These are phyloP conservation scores for Artemisia princeps DNA, from an alignment of 140 eudicot species.

Conservation along the genomic window DNA sequence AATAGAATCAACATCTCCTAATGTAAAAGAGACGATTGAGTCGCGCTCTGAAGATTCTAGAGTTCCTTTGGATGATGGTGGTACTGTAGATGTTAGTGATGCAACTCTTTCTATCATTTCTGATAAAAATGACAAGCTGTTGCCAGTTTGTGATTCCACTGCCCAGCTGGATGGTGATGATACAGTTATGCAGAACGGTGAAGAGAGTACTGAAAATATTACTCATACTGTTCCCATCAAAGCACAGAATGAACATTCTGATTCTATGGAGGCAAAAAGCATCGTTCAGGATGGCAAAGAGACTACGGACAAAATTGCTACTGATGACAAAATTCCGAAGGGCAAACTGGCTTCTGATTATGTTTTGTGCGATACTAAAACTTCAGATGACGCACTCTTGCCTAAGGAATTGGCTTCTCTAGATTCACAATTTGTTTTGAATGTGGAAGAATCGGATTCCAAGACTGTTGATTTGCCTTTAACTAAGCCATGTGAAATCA, in stretches of 20 bases:
- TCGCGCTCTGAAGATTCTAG: slow-evolving; percentile 25
- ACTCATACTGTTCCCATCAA: background rate
- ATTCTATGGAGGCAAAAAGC: background rate
- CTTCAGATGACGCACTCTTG: background rate
- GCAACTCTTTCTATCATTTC: slow-evolving; percentile 4
- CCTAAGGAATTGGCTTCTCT: slow-evolving; percentile 13
- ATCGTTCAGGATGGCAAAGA: slow-evolving; percentile 4
- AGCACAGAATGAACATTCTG: background rate
- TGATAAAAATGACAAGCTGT: slow-evolving; percentile 19
- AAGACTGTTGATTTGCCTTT: too few species aligned
- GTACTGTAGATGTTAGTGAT: background rate
- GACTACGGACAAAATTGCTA: background rate
- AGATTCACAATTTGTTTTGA: background rate
- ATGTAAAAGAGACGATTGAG: slow-evolving; percentile 22
- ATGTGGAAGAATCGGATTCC: background rate
- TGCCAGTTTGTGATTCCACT: slow-evolving; percentile 16
- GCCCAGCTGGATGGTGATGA: slow-evolving; percentile 18
- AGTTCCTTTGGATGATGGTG: slow-evolving; percentile 20
- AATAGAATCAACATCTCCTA: background rate
- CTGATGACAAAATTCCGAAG: too few species aligned
- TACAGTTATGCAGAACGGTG: slow-evolving; percentile 7
- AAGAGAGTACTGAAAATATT: slow-evolving; percentile 9
- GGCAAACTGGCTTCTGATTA: background rate
- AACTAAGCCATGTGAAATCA: background rate
- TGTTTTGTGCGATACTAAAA: background rate